Percentiles rank a stretch among this genome's conserved stretches.
phyloP scores from a whole-genome alignment of 1,284 basidiomycete genomes.

The Trichosporon inkin region DNA sequence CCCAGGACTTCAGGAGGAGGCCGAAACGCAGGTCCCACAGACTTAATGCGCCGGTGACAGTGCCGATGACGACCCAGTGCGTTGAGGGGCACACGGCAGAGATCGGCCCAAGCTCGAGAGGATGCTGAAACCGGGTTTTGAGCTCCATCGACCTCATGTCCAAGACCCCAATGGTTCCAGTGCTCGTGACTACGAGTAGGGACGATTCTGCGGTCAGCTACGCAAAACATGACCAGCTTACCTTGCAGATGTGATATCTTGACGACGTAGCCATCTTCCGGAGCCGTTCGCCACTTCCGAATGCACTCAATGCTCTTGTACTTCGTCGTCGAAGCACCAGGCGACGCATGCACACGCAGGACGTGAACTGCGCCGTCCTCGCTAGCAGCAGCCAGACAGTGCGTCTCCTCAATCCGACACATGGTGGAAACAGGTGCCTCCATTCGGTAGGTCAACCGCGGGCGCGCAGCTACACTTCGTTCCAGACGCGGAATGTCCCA shows the following conservation, averaged over 20 bases:
- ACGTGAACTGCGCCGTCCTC: conserved; percentile 82
- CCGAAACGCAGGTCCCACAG: conserved; percentile 95
- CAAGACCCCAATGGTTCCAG: conserved; percentile 69
- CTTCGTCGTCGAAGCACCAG: conserved; percentile 62
- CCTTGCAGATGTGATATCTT: conserved; percentile 36
- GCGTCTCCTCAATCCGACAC: conserved; percentile 74
- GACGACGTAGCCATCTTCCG: conserved; percentile 33
- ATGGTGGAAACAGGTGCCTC: conserved; percentile 71
- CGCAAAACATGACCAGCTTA: conserved; percentile 17
- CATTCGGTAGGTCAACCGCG: conserved; percentile 41
- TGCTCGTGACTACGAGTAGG: conserved; percentile 78
- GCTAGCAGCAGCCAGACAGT: conserved; percentile 83
- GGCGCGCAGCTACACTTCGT: conserved; percentile 59
- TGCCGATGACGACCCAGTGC: conserved; percentile 84
- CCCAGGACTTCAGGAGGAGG: conserved; percentile 81
- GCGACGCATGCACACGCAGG: conserved; percentile 69
- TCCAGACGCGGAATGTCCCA: conserved; percentile 78
- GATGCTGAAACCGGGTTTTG: conserved; percentile 71
- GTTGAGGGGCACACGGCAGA: conserved; percentile 74
- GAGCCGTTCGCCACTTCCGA: conserved; percentile 31
- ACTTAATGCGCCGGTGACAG: conserved; percentile 72
- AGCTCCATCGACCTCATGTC: conserved; percentile 82
- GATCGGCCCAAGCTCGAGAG: conserved; percentile 79
- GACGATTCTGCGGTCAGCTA: conserved; percentile 40
- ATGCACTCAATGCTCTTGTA: conserved; percentile 71